A percentile compares a stretch with the other conserved stretches of the same genome.
Evolutionary conservation across 1,284 basidiomycete species (phyloP).

Genomic region (Ganoderma meredithae): DNA sequence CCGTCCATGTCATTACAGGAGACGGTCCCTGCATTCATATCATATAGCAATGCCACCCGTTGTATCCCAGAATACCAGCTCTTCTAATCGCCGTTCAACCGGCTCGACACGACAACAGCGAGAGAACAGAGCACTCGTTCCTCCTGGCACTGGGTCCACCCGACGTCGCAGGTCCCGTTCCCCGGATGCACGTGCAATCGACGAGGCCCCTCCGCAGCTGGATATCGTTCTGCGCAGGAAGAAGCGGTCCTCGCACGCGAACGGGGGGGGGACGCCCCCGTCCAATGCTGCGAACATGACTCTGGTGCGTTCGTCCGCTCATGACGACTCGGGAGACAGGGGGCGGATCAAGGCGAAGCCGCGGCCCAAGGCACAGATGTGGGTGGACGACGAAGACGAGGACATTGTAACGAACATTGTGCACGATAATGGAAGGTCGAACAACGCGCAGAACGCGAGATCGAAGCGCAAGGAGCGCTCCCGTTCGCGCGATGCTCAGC

Average conservation of each 20-base stretch:
- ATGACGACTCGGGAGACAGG: slow-evolving; percentile 26
- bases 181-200: slow-evolving; percentile 33
- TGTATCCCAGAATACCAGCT: slow-evolving; percentile 4
- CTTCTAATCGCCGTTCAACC: slow-evolving; percentile 29
- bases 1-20: neutral
- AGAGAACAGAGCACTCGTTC: slow-evolving; percentile 25
- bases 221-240: slow-evolving; percentile 31
- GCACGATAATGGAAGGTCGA: slow-evolving; percentile 21
- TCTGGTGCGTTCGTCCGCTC: slow-evolving; percentile 13
- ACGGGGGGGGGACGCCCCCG: slow-evolving; percentile 8
- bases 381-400: slow-evolving; percentile 31
- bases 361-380: slow-evolving; percentile 27
- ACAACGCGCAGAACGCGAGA: slow-evolving; percentile 18
- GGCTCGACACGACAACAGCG: slow-evolving; percentile 30
- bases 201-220: slow-evolving; percentile 21
- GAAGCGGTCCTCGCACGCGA: slow-evolving; percentile 28
- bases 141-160: neutral
- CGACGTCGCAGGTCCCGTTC: slow-evolving; percentile 39
- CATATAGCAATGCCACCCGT: slow-evolving; percentile 26
- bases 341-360: slow-evolving; percentile 30
- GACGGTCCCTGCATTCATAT: neutral
- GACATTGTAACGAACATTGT: slow-evolving; percentile 30
- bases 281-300: slow-evolving; percentile 15
- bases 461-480: slow-evolving; percentile 40
- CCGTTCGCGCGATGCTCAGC: slow-evolving; percentile 34